Evolutionary conservation across 78 protist species (phyloP).

Genomic region (Tieghemostelium lacteum): DNA sequence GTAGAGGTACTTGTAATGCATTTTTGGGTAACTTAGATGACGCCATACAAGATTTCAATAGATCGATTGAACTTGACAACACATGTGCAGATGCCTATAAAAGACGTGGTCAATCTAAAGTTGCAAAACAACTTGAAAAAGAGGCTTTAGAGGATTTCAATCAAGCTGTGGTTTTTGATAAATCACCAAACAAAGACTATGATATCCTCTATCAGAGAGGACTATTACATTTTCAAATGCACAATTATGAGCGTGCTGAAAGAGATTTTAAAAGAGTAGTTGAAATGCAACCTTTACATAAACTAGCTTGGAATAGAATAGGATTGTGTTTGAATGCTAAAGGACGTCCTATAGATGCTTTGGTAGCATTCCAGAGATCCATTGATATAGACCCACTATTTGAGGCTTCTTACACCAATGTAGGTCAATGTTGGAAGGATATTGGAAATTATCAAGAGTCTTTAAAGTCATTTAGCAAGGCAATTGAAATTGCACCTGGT

Average conservation of each 20-base stretch:
- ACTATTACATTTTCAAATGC: conserved; percentile 41
- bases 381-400: conserved; percentile 51
- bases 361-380: conserved; percentile 17
- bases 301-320: conserved; percentile 79
- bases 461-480: conserved; percentile 13
- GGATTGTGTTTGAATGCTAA: conserved; percentile 70
- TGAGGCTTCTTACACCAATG: conserved; percentile 59
- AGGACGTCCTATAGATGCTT: conserved; percentile 68
- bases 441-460: conserved; percentile 42
- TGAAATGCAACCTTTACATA: not conserved
- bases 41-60: conserved; percentile 53
- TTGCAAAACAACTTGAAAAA: conserved; percentile 31
- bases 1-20: conserved; percentile 82
- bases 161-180: conserved; percentile 56
- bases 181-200: not conserved
- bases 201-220: conserved; percentile 76
- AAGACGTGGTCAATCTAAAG: conserved; percentile 55
- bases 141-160: conserved; percentile 73
- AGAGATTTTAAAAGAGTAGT: conserved; percentile 55
- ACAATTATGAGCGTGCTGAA: conserved; percentile 66
- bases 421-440: conserved; percentile 75
- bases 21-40: conserved; percentile 37
- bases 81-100: conserved; percentile 73
- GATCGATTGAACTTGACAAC: conserved; percentile 66
- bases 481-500: conserved; percentile 38